Conservation (phyloP, 495 filamentous ascomycete species). For the Lindgomyces ingoldianus region DNA sequence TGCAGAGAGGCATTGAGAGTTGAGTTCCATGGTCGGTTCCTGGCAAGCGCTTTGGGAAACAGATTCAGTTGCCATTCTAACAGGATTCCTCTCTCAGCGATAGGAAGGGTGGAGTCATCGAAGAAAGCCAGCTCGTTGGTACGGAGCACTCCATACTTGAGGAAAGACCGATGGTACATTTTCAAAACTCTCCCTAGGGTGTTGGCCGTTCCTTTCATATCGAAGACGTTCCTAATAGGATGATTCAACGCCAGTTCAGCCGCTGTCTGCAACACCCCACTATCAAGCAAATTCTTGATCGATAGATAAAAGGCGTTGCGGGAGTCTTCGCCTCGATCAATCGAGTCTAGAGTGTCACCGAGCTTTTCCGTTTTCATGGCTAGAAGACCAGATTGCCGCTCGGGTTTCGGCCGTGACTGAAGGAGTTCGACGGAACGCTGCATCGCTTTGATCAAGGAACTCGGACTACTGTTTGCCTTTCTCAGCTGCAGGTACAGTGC, state of each 20-base stretch:
- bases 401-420: slow-evolving; percentile 44
- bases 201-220: slow-evolving; percentile 26
- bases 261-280: slow-evolving; percentile 48
- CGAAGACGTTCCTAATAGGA: slow-evolving; percentile 25
- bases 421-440: slow-evolving; percentile 54
- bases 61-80: slow-evolving; percentile 60
- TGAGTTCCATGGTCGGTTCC: slow-evolving; percentile 29
- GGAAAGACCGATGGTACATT: slow-evolving; percentile 50
- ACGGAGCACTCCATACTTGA: slow-evolving; percentile 26
- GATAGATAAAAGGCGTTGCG: slow-evolving; percentile 49
- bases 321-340: slow-evolving; percentile 45
- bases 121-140: slow-evolving; percentile 40
- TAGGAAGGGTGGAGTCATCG: slow-evolving; percentile 47
- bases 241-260: slow-evolving; percentile 36
- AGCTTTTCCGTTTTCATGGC: slow-evolving; percentile 59
- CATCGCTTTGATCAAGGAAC: slow-evolving; percentile 50
- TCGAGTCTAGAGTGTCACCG: slow-evolving; percentile 51
- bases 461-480: slow-evolving; percentile 43
- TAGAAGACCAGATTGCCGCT: slow-evolving; percentile 53
- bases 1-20: slow-evolving; percentile 27
- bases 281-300: slow-evolving; percentile 51
- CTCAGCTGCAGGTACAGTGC: slow-evolving; percentile 58
- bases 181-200: slow-evolving; percentile 53
- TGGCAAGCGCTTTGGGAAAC: slow-evolving; percentile 32
- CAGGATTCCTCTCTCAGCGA: slow-evolving; percentile 50